Conservation (phyloP, 148 eudicot genomes). For the Hydrangea macrophylla region DNA sequence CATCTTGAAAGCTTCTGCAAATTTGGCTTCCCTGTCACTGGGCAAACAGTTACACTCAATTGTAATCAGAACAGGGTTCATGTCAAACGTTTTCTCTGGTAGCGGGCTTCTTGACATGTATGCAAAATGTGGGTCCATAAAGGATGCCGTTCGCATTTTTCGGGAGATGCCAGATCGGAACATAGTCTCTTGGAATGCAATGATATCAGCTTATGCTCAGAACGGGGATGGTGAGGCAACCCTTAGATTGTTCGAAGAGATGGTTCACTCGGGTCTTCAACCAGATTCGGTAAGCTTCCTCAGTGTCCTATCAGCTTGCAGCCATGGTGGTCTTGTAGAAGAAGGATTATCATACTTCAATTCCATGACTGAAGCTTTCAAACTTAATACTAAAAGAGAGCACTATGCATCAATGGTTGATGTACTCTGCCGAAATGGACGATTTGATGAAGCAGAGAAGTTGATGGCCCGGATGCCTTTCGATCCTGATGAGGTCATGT, state of each 20-base stretch:
- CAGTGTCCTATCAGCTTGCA: constrained; percentile 62
- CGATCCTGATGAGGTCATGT: constrained; percentile 64
- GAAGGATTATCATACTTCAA: constrained; percentile 52
- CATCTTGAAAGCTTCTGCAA: constrained; percentile 60
- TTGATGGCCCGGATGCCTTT: constrained; percentile 62
- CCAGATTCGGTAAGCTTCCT: constrained; percentile 76
- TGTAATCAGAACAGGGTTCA: constrained; percentile 42
- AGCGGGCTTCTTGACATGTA: constrained; percentile 78
- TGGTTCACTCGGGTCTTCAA: constrained; percentile 49
- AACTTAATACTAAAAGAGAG: constrained; percentile 48
- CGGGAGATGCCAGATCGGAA: constrained; percentile 65
- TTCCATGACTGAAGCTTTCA: constrained; percentile 42
- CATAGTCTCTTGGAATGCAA: constrained; percentile 67
- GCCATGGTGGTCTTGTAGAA: constrained; percentile 71
- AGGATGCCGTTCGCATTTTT: constrained; percentile 44
- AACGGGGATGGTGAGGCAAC: constrained; percentile 75
- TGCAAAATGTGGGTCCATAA: constrained; percentile 77
- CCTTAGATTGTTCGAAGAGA: constrained; percentile 41
- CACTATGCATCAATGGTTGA: constrained; percentile 70
- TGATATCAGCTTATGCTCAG: constrained; percentile 78
- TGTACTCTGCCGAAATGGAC: constrained; percentile 59
- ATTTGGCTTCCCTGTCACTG: constrained; percentile 48
- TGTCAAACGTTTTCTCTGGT: constrained; percentile 63
- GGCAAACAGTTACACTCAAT: constrained; percentile 76
- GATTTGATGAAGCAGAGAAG: constrained; percentile 54